Conservation (phyloP, 1,139 yeast species). For the Scheffersomyces segobiensis region DNA sequence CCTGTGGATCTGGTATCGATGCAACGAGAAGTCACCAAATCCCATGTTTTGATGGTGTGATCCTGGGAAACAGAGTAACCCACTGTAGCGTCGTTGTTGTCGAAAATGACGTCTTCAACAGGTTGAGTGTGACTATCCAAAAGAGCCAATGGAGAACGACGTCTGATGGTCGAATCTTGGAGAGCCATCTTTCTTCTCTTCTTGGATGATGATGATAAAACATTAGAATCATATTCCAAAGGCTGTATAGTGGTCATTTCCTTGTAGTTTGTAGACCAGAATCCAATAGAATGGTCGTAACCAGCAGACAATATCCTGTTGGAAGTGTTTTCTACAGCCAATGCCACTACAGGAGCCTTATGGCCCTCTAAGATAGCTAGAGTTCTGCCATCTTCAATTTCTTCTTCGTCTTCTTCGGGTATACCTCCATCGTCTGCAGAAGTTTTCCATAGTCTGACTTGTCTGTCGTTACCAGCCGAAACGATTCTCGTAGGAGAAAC, state of each 20-base stretch:
- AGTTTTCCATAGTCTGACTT: slow-evolving; percentile 84
- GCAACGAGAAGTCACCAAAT: slow-evolving; percentile 76
- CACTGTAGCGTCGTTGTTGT: slow-evolving; percentile 68
- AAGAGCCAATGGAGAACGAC: slow-evolving; percentile 77
- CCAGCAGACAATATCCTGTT: slow-evolving; percentile 79
- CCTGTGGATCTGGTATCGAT: slow-evolving; percentile 89
- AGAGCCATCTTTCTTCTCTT: slow-evolving; percentile 84
- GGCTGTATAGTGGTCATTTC: slow-evolving; percentile 79
- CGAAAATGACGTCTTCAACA: slow-evolving; percentile 82
- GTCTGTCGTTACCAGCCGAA: slow-evolving; percentile 87
- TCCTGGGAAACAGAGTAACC: slow-evolving; percentile 95
- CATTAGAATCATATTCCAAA: slow-evolving; percentile 49
- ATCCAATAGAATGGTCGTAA: slow-evolving; percentile 74
- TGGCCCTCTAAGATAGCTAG: slow-evolving; percentile 87
- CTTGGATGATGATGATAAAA: slow-evolving; percentile 76
- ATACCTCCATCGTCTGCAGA: slow-evolving; percentile 39
- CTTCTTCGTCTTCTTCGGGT: slow-evolving; percentile 47
- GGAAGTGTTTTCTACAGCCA: slow-evolving; percentile 57
- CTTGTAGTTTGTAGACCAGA: slow-evolving; percentile 86
- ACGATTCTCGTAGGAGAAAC: slow-evolving; percentile 73
- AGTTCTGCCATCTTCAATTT: slow-evolving; percentile 70
- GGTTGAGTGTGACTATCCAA: slow-evolving; percentile 83
- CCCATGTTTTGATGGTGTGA: slow-evolving; percentile 96
- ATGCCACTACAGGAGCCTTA: slow-evolving; percentile 78
- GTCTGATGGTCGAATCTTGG: slow-evolving; percentile 72